A percentile compares a stretch with the other conserved stretches of the same genome.
phyloP scores from a whole-genome alignment of 768 basidiomycete species.

The Rossbeevera mucosa region DNA sequence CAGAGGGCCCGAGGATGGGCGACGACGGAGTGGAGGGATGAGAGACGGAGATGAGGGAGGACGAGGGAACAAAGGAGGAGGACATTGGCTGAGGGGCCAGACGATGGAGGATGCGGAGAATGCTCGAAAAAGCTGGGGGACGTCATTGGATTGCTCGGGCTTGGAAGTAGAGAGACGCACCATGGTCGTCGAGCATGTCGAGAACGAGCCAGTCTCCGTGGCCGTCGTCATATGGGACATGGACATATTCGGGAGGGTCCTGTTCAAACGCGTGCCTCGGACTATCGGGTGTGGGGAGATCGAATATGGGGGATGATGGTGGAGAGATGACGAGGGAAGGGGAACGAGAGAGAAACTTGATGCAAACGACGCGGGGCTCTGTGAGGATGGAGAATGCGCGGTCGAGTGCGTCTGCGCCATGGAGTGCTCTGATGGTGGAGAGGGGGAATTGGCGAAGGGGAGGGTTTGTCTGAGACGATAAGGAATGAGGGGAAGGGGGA shows the following conservation, averaged over 20 bases:
- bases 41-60: constrained; percentile 57
- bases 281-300: neutral
- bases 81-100: constrained; percentile 31
- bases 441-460: constrained; percentile 41
- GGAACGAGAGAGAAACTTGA: constrained; percentile 32
- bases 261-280: constrained; percentile 4
- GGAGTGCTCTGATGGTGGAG: constrained; percentile 38
- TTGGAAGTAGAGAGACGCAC: constrained; percentile 18
- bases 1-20: constrained; percentile 12
- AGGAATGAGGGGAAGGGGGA: constrained; percentile 1
- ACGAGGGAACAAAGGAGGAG: constrained; percentile 41
- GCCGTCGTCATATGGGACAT: constrained; percentile 5
- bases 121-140: constrained; percentile 40
- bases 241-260: neutral
- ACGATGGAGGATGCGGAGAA: constrained; percentile 52
- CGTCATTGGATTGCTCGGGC: neutral
- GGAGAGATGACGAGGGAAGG: constrained; percentile 8
- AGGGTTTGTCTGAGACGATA: constrained; percentile 35
- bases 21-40: constrained; percentile 18
- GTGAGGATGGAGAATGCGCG: constrained; percentile 21
- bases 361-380: constrained; percentile 35
- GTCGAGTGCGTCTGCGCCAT: constrained; percentile 42
- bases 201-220: constrained; percentile 49
- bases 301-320: constrained; percentile 25
- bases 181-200: constrained; percentile 47